Conservation (phyloP, 495 filamentous ascomycete species). For the Aspergillus saccharolyticus region DNA sequence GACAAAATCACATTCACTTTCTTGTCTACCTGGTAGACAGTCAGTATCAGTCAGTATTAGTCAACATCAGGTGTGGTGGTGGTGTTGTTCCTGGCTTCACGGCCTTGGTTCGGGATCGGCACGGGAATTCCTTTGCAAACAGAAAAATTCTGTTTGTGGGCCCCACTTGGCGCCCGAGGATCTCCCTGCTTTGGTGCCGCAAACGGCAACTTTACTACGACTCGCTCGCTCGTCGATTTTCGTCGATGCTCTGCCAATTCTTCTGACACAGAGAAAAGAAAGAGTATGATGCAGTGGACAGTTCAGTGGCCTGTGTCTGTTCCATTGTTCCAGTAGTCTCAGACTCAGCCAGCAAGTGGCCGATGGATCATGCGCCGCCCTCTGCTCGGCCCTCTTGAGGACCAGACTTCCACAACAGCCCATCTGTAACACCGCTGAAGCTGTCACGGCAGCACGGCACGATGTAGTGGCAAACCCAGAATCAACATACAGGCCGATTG, state of each 20-base stretch:
- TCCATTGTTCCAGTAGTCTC: no score
- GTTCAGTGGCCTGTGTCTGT: no score
- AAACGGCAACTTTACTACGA: constrained; percentile 8
- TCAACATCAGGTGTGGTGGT: no score
- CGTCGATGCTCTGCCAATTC: not conserved
- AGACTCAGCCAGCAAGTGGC: no score
- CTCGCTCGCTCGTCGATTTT: not conserved
- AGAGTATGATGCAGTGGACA: no score
- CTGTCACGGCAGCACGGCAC: not conserved
- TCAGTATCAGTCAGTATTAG: no score
- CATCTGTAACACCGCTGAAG: not conserved
- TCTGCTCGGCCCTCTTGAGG: no score
- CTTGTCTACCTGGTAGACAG: no score
- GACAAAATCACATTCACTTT: no score
- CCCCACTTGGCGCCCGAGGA: constrained; percentile 3
- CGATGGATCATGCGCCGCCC: not conserved
- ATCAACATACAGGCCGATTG: no score
- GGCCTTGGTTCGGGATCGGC: constrained; percentile 3
- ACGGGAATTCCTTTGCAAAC: not conserved
- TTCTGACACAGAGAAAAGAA: not conserved
- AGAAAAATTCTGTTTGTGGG: constrained; percentile 1
- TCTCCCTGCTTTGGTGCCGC: constrained; percentile 4
- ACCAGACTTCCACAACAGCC: not conserved
- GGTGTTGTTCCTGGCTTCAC: not conserved
- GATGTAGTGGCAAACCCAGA: not conserved